Evolutionary conservation across 176 grass and related monocot genomes (phyloP).

Genomic region (Ensete ventricosum): DNA sequence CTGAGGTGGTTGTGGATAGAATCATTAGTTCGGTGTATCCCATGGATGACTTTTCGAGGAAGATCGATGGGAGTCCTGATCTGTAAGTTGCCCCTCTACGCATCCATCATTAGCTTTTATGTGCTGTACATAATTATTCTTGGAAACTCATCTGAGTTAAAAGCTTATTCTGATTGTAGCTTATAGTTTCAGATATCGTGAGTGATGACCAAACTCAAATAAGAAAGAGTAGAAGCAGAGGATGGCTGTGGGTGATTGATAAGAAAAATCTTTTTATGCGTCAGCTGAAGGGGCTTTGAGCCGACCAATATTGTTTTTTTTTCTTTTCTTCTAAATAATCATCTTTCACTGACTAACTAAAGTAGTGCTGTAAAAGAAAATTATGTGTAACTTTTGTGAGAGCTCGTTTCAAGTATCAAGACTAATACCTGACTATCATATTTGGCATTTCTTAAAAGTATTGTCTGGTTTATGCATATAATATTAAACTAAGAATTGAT

Average conservation of each 20-base stretch:
- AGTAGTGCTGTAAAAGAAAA: too few species aligned
- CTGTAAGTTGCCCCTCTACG: conserved; percentile 47
- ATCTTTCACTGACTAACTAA: too few species aligned
- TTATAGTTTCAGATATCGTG: too few species aligned
- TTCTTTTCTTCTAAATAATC: too few species aligned
- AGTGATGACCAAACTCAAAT: not conserved
- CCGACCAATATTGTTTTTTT: too few species aligned
- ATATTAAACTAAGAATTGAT: too few species aligned
- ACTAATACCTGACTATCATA: too few species aligned
- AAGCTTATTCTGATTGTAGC: not conserved
- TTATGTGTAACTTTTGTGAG: too few species aligned
- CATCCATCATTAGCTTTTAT: not conserved
- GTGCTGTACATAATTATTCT: not conserved
- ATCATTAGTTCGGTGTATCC: conserved; percentile 64
- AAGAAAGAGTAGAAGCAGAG: not conserved
- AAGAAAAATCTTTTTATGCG: not conserved
- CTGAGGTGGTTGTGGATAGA: conserved; percentile 85
- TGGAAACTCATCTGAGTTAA: not conserved
- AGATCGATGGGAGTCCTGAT: conserved; percentile 93
- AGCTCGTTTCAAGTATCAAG: too few species aligned
- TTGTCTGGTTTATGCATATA: too few species aligned
- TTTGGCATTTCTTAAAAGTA: too few species aligned
- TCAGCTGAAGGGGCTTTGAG: not conserved
- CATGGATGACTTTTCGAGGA: conserved; percentile 80
- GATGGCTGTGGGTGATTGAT: not conserved